Conservation (phyloP, 441 rosid species). For the Jatropha podagrica region DNA sequence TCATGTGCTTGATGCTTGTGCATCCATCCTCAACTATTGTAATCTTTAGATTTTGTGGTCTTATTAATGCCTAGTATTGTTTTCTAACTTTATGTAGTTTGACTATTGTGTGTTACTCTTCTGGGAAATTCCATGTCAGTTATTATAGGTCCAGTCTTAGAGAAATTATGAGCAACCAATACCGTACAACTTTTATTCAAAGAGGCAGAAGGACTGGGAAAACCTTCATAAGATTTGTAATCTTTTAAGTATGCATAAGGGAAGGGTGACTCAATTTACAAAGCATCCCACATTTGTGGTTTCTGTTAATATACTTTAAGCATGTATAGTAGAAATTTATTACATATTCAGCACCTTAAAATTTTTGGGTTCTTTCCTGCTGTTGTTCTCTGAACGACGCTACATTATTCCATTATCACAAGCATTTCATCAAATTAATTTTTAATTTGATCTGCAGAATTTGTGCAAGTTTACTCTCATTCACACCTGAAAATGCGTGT, state of each 20-base stretch:
- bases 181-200: not conserved
- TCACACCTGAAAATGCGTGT: constrained; percentile 93
- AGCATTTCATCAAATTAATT: not conserved
- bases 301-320: too few species aligned
- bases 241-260: too few species aligned
- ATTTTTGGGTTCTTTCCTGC: not conserved
- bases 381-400: not conserved
- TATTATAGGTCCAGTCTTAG: not conserved
- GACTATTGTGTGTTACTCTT: not conserved
- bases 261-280: too few species aligned
- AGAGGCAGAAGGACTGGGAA: not conserved
- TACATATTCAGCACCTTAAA: not conserved
- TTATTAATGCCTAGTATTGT: not conserved
- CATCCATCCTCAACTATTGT: not conserved
- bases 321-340: not conserved
- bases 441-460: constrained; percentile 50
- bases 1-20: not conserved
- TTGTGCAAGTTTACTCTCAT: constrained; percentile 76
- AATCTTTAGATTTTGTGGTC: not conserved
- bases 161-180: not conserved
- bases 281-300: too few species aligned
- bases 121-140: not conserved
- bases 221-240: not conserved
- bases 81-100: not conserved
- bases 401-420: not conserved